Base-by-base conservation (phyloP, 192 early-diverging fungal genomes). In the Coemansia furcata region DNA sequence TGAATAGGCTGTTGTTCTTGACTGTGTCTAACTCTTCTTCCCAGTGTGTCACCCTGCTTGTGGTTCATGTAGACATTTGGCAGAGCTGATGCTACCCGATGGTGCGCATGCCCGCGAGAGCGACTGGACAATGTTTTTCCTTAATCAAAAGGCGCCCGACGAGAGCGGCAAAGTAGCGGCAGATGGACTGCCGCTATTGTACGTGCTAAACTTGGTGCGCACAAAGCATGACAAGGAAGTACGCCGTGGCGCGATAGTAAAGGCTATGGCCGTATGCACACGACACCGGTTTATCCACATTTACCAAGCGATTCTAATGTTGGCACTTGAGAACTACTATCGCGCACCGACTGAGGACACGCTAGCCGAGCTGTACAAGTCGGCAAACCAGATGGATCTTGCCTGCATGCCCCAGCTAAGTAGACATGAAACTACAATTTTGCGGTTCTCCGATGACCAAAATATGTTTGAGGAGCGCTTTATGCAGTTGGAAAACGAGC, bases 71-170 rank as follows among this genome's bases (percentile, higher is more conserved):
- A 74, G 73, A 52, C 74, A 76, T 59, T 57, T 97, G 49, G 93
- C 95, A n/a, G 95, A 98, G 63, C 88, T 95, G 40, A 98, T 98
- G 95, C 77, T 98, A 65, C 95, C 95, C 5, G 95, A 98, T 75
- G 95, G 95, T 3, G 92, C 94, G 17, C 95, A 98, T 83, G 77
- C 93, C n/a, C 86, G 94, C 23, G 87, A 94, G 44, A 92, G 93
- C 67, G 95, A 98, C 79, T 95, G 93, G 93, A 96, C 94, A 19
- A 88, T 94, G 67, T 96, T 98, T 63, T 92, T 95, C 58, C 75
- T 98, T 21, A 98, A 98, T 77, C 89, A 89, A 65, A 84, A 77
- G 62, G 74, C 78, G 39, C 83, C 72, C 6, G 78, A 84, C 52
- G 69, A 75, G 23, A 38, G 32, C 33, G 76, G 81, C 14, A 61